Percentiles rank a stretch among this genome's conserved stretches.
Conservation (phyloP, 441 rosid species). For the Arabidopsis hybrid region DNA sequence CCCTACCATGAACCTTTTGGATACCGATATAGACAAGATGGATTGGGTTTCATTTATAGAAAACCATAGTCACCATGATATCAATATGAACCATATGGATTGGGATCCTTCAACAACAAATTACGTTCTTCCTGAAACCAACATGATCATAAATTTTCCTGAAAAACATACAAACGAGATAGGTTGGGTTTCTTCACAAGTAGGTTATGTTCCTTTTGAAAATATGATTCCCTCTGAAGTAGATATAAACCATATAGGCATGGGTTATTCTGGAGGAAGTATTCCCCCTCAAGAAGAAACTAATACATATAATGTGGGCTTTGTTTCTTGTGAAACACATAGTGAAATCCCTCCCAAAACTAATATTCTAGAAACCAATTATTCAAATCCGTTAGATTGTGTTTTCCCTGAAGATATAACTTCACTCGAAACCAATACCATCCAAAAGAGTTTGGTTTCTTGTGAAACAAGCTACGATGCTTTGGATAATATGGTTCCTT, state of each 20-base stretch:
- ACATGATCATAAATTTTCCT: not conserved
- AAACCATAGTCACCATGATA: not conserved
- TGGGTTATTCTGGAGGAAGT: not conserved
- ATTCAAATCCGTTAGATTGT: no score
- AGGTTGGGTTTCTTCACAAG: not conserved
- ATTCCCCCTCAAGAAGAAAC: not conserved
- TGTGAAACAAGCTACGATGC: no score
- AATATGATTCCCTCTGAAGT: not conserved
- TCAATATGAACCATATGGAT: not conserved
- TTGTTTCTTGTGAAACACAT: not conserved
- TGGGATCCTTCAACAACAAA: not conserved
- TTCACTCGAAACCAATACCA: no score
- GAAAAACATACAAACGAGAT: not conserved
- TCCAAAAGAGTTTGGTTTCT: no score
- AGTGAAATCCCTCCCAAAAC: not conserved
- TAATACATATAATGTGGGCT: not conserved
- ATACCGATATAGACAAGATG: conserved; percentile 1
- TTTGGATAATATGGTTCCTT: no score
- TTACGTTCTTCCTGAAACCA: not conserved
- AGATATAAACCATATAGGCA: not conserved
- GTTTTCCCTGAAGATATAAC: no score
- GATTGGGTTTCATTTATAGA: not conserved
- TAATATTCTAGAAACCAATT: not conserved
- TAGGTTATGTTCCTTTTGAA: not conserved
- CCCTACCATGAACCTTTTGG: not conserved